phyloP scores from a whole-genome alignment of 2,329 filamentous ascomycete genomes.

The Aspergillus japonicus region DNA sequence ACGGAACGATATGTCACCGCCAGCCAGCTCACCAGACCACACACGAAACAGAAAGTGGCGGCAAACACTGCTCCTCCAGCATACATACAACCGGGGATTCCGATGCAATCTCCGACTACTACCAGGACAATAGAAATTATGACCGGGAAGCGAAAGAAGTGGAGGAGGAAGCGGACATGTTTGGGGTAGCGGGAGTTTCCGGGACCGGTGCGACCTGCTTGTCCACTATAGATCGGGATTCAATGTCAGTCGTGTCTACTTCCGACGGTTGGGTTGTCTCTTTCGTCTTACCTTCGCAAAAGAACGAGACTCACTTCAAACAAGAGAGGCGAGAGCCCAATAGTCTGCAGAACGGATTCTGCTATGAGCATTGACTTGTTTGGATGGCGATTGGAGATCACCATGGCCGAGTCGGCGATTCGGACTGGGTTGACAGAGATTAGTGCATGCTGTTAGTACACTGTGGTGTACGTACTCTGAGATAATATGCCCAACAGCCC shows the following conservation, averaged over 20 bases:
- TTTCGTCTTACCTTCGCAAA: constrained; percentile 22
- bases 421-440: constrained; percentile 20
- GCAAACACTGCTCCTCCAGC: constrained; percentile 23
- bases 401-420: constrained; percentile 25
- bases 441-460: background rate
- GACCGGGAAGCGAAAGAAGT: constrained; percentile 28
- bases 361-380: constrained; percentile 21
- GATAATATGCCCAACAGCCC: constrained; percentile 27
- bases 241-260: background rate
- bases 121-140: constrained; percentile 24
- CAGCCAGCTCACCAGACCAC: constrained; percentile 22
- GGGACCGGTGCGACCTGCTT: constrained; percentile 26
- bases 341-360: constrained; percentile 23
- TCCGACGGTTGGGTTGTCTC: background rate
- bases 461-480: constrained; percentile 22
- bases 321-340: constrained; percentile 30
- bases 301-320: constrained; percentile 31
- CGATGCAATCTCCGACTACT: constrained; percentile 21
- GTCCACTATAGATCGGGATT: constrained; percentile 21
- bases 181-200: constrained; percentile 26
- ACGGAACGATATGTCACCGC: constrained; percentile 16
- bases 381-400: constrained; percentile 21
- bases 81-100: constrained; percentile 18
- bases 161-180: constrained; percentile 21
- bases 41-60: constrained; percentile 24